Evolutionary conservation across 169 alveolate genomes (phyloP), one percentile per base, ranked within the genome.

Genomic region (Plasmodium inui): DNA sequence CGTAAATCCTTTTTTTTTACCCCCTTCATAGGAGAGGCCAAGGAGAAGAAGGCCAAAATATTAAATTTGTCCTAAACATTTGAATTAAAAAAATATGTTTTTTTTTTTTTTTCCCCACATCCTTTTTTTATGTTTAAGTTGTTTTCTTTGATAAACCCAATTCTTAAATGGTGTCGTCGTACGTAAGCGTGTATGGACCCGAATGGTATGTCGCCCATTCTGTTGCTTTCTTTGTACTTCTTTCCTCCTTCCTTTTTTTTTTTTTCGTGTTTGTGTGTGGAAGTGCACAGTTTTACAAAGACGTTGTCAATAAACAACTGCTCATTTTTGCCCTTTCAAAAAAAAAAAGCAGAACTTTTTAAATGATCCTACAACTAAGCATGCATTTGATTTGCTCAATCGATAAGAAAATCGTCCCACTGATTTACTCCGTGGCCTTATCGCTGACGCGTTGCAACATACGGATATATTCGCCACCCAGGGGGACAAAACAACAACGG

Each of bases 11-110:
- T 76, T 73, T 26, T 71, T 76, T 73, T 26, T 71, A 30, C 0
- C 50, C 32, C 82, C 55, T 88, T 88, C 19, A 74, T 30, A 88
- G 94, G 39, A 14, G 94, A 88, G 32, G 89, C 89, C 19, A 88
- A 88, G 83, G 74, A 88, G 46, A 79, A 79, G 53, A 88, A 79
- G 26, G 94, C 94, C 50, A 88, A 88, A 79, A 88, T 88, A 78
- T 88, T 88, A 61, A 88, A 50, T 67, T 73, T 88, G 82, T 88
- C 94, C 9, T 88, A 30, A 88, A 37, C 37, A 72, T 26, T 72
- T 41, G 70, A 37, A 30, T 61, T 67, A 67, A 67, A 50, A 50
- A 17, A 50, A 26, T 50, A 50, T 50, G 22, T 82, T 82, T 50
- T 22, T 79, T 79, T 79, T 37, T 82, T 82, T 82, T 55, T 50